phyloP scores from a whole-genome alignment of 371 early-diverging fungal genomes.

The Mucor velutinosus region DNA sequence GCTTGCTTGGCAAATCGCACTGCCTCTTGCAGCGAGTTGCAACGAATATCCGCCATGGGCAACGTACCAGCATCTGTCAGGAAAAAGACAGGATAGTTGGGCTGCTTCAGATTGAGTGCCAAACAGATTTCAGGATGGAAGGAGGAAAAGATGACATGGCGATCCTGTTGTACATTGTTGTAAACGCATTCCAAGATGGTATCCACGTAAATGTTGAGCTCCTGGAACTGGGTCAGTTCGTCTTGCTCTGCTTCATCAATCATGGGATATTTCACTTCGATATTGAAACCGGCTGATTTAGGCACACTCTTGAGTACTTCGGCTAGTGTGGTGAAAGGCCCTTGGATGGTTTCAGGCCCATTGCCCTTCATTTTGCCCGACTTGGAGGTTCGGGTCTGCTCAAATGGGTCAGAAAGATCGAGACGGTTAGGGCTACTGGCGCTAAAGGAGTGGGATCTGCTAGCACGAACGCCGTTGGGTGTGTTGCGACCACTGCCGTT shows the following conservation, averaged over 20 bases:
- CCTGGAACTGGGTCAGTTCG: constrained; percentile 62
- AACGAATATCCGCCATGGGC: constrained; percentile 78
- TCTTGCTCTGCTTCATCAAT: constrained; percentile 84
- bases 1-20: constrained; percentile 81
- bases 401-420: constrained; percentile 29
- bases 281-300: constrained; percentile 83
- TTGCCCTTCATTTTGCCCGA: constrained; percentile 66
- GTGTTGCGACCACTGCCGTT: background rate
- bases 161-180: constrained; percentile 62
- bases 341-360: constrained; percentile 73
- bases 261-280: constrained; percentile 98
- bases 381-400: constrained; percentile 40
- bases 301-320: constrained; percentile 84
- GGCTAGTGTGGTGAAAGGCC: constrained; percentile 81
- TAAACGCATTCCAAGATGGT: constrained; percentile 79
- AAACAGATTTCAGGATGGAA: constrained; percentile 93
- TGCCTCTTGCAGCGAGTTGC: constrained; percentile 84
- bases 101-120: constrained; percentile 81
- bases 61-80: constrained; percentile 86
- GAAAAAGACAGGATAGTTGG: constrained; percentile 89
- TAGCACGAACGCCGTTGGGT: constrained; percentile 30
- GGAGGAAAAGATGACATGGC: constrained; percentile 90
- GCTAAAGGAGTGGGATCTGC: constrained; percentile 58
- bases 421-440: constrained; percentile 37
- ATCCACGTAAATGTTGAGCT: constrained; percentile 90